Evolutionary conservation across 2,329 filamentous ascomycete genomes (phyloP).

Genomic region (Neurospora sp.): DNA sequence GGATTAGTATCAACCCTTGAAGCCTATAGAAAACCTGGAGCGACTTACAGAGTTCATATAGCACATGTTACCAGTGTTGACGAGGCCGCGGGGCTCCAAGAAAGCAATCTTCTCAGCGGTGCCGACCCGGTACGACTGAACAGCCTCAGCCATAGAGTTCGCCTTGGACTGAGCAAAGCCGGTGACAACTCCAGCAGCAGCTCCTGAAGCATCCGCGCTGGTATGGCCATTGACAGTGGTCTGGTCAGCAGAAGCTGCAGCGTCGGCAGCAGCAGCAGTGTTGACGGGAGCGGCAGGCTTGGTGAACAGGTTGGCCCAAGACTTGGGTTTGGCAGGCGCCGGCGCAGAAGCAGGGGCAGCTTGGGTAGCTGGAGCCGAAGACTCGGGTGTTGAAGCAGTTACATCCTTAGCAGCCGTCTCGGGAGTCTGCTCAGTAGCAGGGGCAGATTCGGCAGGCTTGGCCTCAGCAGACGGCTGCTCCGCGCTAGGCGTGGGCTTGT

Average conservation of each 20-base stretch:
- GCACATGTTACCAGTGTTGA: constrained; percentile 98
- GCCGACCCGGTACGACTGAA: constrained; percentile 62
- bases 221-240: constrained; percentile 17
- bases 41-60: constrained; percentile 95
- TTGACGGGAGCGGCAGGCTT: constrained; percentile 16
- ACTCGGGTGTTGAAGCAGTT: constrained; percentile 12
- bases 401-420: constrained; percentile 1
- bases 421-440: background rate
- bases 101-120: constrained; percentile 62
- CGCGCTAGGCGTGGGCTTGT: constrained; percentile 16
- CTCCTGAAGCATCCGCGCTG: constrained; percentile 10
- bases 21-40: background rate
- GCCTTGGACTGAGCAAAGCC: constrained; percentile 35
- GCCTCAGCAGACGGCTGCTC: constrained; percentile 14
- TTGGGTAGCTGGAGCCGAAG: constrained; percentile 18
- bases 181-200: constrained; percentile 20
- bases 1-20: constrained; percentile 22
- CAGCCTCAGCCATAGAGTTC: constrained; percentile 63
- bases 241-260: constrained; percentile 14
- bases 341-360: constrained; percentile 19
- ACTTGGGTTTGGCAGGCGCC: constrained; percentile 26
- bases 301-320: constrained; percentile 29
- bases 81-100: constrained; percentile 82
- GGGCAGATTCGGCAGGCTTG: constrained; percentile 14
- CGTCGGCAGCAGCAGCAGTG: constrained; percentile 15